phyloP scores from a whole-genome alignment of 768 basidiomycete species.

The Lepiota subincarnata region DNA sequence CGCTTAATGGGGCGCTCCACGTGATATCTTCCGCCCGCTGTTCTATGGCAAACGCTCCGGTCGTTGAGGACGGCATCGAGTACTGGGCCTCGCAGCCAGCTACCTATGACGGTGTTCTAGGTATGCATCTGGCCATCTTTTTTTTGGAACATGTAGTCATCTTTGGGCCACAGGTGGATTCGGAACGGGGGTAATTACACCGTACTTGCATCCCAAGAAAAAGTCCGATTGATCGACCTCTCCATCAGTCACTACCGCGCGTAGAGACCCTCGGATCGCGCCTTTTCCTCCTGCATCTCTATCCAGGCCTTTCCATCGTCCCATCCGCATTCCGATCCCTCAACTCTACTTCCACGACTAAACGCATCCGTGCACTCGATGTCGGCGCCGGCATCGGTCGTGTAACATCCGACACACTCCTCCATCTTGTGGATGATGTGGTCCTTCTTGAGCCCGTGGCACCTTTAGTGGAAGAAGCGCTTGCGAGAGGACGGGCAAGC shows the following conservation, averaged over 20 bases:
- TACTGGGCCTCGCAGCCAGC: conserved; percentile 88
- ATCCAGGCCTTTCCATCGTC: conserved; percentile 76
- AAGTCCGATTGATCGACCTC: conserved; percentile 12
- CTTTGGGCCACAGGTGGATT: conserved; percentile 25
- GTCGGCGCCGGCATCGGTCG: conserved; percentile 94
- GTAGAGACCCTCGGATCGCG: conserved; percentile 89
- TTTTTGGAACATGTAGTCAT: not conserved
- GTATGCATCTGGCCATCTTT: not conserved
- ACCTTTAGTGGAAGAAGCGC: conserved; percentile 70
- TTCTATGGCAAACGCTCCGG: conserved; percentile 30
- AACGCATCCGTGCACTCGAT: conserved; percentile 66
- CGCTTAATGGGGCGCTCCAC: conserved; percentile 18
- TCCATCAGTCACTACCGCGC: conserved; percentile 72
- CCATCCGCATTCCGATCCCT: conserved; percentile 66
- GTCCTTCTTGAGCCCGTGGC: conserved; percentile 87
- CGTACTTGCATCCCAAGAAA: not conserved
- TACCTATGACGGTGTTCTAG: conserved; percentile 83
- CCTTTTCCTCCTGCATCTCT: conserved; percentile 76
- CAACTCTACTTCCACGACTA: conserved; percentile 27
- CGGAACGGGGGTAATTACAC: conserved; percentile 53
- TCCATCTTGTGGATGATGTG: conserved; percentile 85
- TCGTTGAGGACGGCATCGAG: conserved; percentile 70
- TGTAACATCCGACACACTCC: conserved; percentile 82
- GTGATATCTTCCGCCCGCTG: conserved; percentile 18
- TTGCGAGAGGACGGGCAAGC: conserved; percentile 35